phyloP scores from a whole-genome alignment of 2,329 filamentous ascomycete genomes.

The Endoconidiophora laricicola region DNA sequence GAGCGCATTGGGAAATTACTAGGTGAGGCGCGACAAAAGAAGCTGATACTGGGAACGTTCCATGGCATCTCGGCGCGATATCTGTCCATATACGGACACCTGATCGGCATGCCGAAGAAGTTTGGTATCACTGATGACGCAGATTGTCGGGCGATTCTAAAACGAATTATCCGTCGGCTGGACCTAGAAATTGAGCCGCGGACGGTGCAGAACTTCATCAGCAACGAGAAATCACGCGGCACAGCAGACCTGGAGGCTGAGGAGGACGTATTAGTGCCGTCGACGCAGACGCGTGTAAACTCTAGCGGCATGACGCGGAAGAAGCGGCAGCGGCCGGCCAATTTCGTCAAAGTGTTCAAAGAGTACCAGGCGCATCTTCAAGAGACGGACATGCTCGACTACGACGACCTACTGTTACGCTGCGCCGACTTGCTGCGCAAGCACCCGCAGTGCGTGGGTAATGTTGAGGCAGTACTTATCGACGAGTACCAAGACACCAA shows the following conservation, averaged over 20 bases:
- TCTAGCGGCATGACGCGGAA: conserved; percentile 18
- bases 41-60: conserved; percentile 79
- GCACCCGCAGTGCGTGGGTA: conserved; percentile 67
- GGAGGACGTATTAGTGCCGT: not conserved
- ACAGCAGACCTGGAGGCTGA: conserved; percentile 9
- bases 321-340: conserved; percentile 26
- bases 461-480: conserved; percentile 80
- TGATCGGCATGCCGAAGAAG: conserved; percentile 64
- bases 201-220: conserved; percentile 59
- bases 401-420: conserved; percentile 76
- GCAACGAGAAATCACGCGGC: conserved; percentile 44
- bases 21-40: conserved; percentile 58
- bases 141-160: conserved; percentile 65
- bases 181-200: conserved; percentile 52
- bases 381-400: conserved; percentile 72
- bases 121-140: conserved; percentile 82
- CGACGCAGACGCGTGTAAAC: conserved; percentile 8
- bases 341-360: conserved; percentile 50
- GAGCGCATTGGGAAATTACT: conserved; percentile 66
- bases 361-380: conserved; percentile 66
- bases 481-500: conserved; percentile 99
- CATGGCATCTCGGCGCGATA: conserved; percentile 85
- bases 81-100: conserved; percentile 63
- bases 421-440: conserved; percentile 63
- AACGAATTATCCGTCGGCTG: conserved; percentile 64